Evolutionary conservation across 805 yeast genomes (phyloP).

Genomic region (Suhomyces sp.): DNA sequence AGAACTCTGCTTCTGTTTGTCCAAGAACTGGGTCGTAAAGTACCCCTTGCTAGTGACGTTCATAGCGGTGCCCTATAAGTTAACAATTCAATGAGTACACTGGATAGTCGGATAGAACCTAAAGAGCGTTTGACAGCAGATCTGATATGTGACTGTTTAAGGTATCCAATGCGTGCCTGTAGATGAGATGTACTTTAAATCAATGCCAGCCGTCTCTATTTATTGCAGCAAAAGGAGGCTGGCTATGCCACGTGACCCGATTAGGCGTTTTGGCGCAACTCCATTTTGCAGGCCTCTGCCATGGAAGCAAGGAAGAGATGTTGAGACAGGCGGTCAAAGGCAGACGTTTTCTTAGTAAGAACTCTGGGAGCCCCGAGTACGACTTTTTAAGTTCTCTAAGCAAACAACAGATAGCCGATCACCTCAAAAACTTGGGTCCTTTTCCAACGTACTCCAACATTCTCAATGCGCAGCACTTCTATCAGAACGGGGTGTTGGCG

Average conservation of each 20-base stretch:
- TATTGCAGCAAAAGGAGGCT: neutral
- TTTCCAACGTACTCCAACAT: constrained; percentile 41
- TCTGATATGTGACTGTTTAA: neutral
- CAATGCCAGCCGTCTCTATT: neutral
- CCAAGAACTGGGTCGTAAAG: constrained; percentile 36
- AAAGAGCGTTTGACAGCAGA: too few species aligned
- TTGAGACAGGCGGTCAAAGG: neutral
- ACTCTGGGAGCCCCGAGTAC: constrained; percentile 10
- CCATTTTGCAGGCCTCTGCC: neutral
- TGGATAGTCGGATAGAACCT: too few species aligned
- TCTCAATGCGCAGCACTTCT: constrained; percentile 69
- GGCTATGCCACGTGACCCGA: neutral
- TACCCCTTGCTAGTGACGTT: constrained; percentile 43
- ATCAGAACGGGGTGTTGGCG: constrained; percentile 70
- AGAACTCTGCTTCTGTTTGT: constrained; percentile 14
- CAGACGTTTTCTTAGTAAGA: neutral
- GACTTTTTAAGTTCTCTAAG: constrained; percentile 32
- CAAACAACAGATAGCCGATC: constrained; percentile 27
- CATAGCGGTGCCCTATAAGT: constrained; percentile 19
- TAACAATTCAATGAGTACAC: too few species aligned
- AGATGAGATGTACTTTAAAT: neutral
- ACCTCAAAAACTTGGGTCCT: constrained; percentile 37
- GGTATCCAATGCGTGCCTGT: neutral
- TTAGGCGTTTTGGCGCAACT: neutral
- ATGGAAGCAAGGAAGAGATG: neutral